These are phyloP conservation scores for Diplodia scrobiculata DNA, from an alignment of 2,329 filamentous ascomycete species.

Conservation along the genomic window DNA sequence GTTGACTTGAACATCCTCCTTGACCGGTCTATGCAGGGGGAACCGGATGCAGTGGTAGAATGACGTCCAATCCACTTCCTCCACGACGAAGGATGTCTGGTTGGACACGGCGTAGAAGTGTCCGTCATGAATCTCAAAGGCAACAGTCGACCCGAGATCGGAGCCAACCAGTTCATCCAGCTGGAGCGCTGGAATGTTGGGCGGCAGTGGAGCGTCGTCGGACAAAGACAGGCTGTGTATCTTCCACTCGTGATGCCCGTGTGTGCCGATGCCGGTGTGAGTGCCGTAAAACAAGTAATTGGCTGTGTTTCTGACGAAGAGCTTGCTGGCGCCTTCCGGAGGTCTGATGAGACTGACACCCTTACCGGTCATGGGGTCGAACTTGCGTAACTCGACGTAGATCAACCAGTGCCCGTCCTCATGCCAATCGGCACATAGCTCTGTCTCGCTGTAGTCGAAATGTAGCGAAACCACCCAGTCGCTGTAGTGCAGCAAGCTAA, in stretches of 20 bases:
- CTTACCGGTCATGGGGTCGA: neutral
- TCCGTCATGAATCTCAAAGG: slow-evolving; percentile 68
- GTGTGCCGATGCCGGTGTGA: slow-evolving; percentile 56
- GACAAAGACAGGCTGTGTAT: slow-evolving; percentile 51
- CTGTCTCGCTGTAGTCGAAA: slow-evolving; percentile 27
- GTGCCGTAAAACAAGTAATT: slow-evolving; percentile 68
- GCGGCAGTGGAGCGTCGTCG: neutral
- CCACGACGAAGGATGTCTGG: slow-evolving; percentile 61
- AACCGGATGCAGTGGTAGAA: slow-evolving; percentile 70
- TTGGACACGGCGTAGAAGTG: slow-evolving; percentile 72
- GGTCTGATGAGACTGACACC: slow-evolving; percentile 1
- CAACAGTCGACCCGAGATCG: slow-evolving; percentile 68
- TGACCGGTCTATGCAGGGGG: slow-evolving; percentile 54
- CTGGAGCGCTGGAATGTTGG: slow-evolving; percentile 49
- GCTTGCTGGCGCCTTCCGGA: slow-evolving; percentile 45
- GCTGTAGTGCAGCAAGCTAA: slow-evolving; percentile 41
- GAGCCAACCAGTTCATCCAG: slow-evolving; percentile 63
- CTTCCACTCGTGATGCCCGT: slow-evolving; percentile 64
- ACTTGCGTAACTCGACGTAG: slow-evolving; percentile 33
- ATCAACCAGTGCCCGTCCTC: slow-evolving; percentile 12
- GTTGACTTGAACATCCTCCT: slow-evolving; percentile 49
- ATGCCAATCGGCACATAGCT: neutral
- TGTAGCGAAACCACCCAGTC: slow-evolving; percentile 40
- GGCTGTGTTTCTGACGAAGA: slow-evolving; percentile 68
- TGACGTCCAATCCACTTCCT: slow-evolving; percentile 67